Conservation (phyloP, 78 protist genomes). For the Dictyostelium purpureum region DNA sequence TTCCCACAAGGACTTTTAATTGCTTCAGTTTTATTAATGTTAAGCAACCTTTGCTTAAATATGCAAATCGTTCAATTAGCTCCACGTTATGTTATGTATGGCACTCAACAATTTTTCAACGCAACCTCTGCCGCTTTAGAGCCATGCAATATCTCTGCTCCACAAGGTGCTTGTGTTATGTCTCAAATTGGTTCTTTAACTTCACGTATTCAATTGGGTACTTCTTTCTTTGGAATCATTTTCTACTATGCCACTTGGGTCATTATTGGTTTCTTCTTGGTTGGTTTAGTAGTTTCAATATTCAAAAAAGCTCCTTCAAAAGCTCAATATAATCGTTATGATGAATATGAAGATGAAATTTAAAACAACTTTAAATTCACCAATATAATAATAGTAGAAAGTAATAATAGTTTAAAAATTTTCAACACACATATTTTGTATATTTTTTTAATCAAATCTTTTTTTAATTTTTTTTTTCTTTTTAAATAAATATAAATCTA, state of each 20-base stretch:
- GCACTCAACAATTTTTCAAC: constrained; percentile 69
- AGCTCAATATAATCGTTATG: not conserved
- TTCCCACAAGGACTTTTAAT: constrained; percentile 81
- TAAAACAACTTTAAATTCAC: not conserved
- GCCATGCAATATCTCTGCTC: constrained; percentile 56
- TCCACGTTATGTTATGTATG: constrained; percentile 79
- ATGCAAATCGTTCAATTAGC: constrained; percentile 65
- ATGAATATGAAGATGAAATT: constrained; percentile 20
- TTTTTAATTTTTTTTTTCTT: not conserved
- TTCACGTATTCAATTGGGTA: constrained; percentile 73
- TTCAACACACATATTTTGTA: not conserved
- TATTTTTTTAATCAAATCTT: not conserved
- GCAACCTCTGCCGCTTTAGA: not conserved
- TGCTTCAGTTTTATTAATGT: constrained; percentile 70
- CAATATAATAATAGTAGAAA: not conserved
- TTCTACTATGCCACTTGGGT: constrained; percentile 81
- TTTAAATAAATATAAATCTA: no score
- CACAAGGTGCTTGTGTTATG: constrained; percentile 44
- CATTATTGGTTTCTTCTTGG: constrained; percentile 42
- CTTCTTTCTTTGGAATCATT: constrained; percentile 79
- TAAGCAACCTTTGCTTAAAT: constrained; percentile 48
- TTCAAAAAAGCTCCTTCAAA: constrained; percentile 1
- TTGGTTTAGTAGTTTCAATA: constrained; percentile 37
- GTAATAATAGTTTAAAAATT: no score
- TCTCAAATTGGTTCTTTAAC: constrained; percentile 58